Base-by-base conservation (phyloP, 108 stramenopile species). In the Mayamaea pseudoterrestris region DNA sequence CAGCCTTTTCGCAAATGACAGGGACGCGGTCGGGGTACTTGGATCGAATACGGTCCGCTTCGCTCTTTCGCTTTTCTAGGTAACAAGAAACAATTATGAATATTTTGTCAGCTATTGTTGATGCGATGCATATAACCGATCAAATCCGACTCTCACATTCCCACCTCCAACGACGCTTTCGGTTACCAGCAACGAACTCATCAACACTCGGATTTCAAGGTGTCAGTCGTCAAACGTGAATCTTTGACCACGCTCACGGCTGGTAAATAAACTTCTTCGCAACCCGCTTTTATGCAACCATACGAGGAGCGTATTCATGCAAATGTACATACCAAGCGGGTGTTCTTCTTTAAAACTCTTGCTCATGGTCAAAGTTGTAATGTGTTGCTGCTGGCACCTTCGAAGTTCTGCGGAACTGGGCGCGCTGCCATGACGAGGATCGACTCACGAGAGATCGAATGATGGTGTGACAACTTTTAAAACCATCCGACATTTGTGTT, bases 11-110 rank as follows among this genome's bases (percentile, higher is more conserved):
- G 74, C 94, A 96, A 62, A 97, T 98, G 5, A 98, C 98, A 9
- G 98, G 98, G 13, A 99, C 89, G 18, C 98, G 87, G 59, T 99
- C 98, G 8, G 98, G 95, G 60, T 96, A 99, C 60, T 95, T 96
- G 42, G 80, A 73, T 22, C 89, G 83, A 60, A 94, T 94, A 52
- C 93, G 83, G 50, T 88, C 77, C 23, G 86, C 83, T 57, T 93
- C 90, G 43, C 76, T 78, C 62, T 80, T 84, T 51, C 90, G 69
- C 74, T 91, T 91, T 52, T 88, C 86, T 84, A 6, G 3, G 3
- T 28, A 5, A 24, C 17, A 20, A 5, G 26, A 3, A 20, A 3
- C 7, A 30, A 44, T n/a, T 24, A 27, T 45, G 21, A 45, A 24
- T 5, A 5, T 26, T 5, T 25, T 20, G 44, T 4, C 16, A 3